A percentile compares a stretch with the other conserved stretches of the same genome.
Evolutionary conservation across 805 yeast genomes (phyloP).

Genomic region (Kluyveromyces siamensis): DNA sequence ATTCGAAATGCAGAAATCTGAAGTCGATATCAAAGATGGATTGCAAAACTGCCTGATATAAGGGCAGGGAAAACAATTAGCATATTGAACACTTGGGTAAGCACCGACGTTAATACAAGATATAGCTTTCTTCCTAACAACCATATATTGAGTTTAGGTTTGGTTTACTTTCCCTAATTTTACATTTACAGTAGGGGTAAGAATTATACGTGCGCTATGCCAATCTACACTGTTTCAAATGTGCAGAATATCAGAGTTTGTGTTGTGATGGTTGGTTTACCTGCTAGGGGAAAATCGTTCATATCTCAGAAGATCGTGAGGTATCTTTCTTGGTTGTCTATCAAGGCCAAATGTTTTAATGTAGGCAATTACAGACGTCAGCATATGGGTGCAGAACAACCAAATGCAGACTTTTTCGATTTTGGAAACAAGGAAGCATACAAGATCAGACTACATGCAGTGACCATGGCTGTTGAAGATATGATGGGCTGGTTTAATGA

Average conservation of each 20-base stretch:
- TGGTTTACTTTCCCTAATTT: too few relatives aligned
- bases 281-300: conserved; percentile 89
- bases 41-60: not conserved
- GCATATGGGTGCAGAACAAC: conserved; percentile 32
- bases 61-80: not conserved
- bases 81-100: not conserved
- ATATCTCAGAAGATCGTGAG: conserved; percentile 92
- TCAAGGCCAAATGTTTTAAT: conserved; percentile 78
- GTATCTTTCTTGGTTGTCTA: conserved; percentile 85
- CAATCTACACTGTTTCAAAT: conserved; percentile 33
- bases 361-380: conserved; percentile 80
- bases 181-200: too few relatives aligned
- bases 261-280: conserved; percentile 78
- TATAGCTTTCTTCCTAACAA: not conserved
- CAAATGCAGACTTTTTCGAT: conserved; percentile 73
- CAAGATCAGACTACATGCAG: conserved; percentile 57
- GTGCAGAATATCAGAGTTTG: conserved; percentile 67
- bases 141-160: not conserved
- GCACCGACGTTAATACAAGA: not conserved
- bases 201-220: conserved; percentile 16
- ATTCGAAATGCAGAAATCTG: not conserved
- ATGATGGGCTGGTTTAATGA: conserved; percentile 81
- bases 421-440: conserved; percentile 56
- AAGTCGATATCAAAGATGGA: not conserved
- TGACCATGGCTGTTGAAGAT: conserved; percentile 61